Base-by-base conservation (phyloP, 2,329 filamentous ascomycete genomes). In the Fusarium miscanthi region DNA sequence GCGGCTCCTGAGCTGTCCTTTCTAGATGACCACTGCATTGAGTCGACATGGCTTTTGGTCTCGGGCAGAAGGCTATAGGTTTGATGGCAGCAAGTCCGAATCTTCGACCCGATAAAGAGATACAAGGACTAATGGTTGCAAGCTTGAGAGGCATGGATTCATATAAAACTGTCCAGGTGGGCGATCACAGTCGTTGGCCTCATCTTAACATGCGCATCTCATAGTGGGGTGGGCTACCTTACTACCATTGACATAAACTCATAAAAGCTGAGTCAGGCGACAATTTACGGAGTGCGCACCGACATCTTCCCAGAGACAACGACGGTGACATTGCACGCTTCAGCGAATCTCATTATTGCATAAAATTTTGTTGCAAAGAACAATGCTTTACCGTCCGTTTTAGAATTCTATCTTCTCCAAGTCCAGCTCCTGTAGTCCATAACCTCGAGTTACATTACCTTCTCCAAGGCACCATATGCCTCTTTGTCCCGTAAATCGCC, bases 1-100 rank as follows among this genome's bases (percentile, higher is more conserved):
- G 90, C 45, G 92, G 93, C 78, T 96, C 92, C 42, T 87, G 82
- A 6, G 92, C 91, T 16, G 94, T 77, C 40, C 76, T 61, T 49
- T 78, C 76, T 8, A 78, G 45, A 48, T 78, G 76, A 21, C 67
- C 40, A 21, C 63, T 78, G 30, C 63, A 66, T 16, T 61, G 37
- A 5, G 69, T 63, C 16, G 74, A 62, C 75, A 77, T 77, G n/a
- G 42, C 23, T 46, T 58, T 62, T 21, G 19, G 8, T 46, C 57
- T 58, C 16, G 13, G 5, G 16, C 19, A n/a, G 7, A 59, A 53
- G 23, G 41, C 10, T 10, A 16, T 17, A 10, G 38, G 49, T 6
- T 54, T 63, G 11, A 23, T n/a, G 23, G 45, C 25, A 14, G 12
- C 3, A 31, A 56, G 16, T n/a, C n/a, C 31, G 25, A 38, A 45